Evolutionary conservation across 768 basidiomycete species (phyloP), one percentile per base, ranked within the genome.

Genomic region (Brasilioporus rufonigricans): DNA sequence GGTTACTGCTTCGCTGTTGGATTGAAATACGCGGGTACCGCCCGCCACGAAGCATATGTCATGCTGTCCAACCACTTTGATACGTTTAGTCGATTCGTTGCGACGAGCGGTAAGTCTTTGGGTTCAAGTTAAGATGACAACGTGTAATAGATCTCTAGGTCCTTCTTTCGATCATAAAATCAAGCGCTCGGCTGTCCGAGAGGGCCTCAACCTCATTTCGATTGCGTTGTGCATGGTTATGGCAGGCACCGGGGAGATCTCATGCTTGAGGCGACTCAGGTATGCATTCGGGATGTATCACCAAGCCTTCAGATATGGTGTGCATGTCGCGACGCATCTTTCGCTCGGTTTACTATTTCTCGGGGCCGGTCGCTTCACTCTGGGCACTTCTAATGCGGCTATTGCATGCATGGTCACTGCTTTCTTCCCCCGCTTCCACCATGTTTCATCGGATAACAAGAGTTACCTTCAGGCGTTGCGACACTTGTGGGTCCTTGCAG

Each of bases 231-330:
- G 90, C 65, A 89, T 96, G 81, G 89, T 98, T 40, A 96, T 98
- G 92, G 93, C 96, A 2, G 97, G 97, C 11, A 96, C 94, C 0
- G 97, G 97, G 4, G 94, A 98, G 69, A 83, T 98, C 47, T 89
- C 87, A 52, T 92, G 91, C 61, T 76, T 98, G 18, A 83, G 92
- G 19, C 82, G 94, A 21, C 78, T 98, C 13, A 83, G 97, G 19
- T 89, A 91, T 68, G 85, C 90, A 9, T 98, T 93, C 65, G 96
- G 94, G 24, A 87, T 93, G 80, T 85, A 87, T 64, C 81, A 82
- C 58, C 82, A 83, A 43, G 77, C 78, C 16, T 84, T 86, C 76
- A 84, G 87, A 59, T 98, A 95, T 63, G 94, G 94, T 1, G 85
- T 87, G 21, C 93, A 98, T 65, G 85, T 92, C 62, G 87, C 94